Evolutionary conservation across 2,329 filamentous ascomycete genomes (phyloP).

Genomic region (Sporothrix dimorphospora): DNA sequence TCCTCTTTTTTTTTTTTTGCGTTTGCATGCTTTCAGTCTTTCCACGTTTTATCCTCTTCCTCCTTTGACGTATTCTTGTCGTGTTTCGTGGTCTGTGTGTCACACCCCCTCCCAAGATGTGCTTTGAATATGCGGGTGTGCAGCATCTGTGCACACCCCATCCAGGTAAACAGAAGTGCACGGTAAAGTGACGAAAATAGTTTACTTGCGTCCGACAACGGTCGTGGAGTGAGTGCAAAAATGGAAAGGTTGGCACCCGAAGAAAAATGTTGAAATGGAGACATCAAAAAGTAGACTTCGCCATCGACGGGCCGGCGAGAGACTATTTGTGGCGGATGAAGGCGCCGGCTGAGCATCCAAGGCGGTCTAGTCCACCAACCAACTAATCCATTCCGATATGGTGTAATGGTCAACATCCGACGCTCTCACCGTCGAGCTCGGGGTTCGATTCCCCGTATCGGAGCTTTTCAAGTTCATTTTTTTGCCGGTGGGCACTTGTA

Average conservation of each 20-base stretch:
- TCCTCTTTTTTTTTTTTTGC: neutral
- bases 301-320: neutral
- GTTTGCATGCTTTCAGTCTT: conserved; percentile 3
- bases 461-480: conserved; percentile 25
- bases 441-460: conserved; percentile 35
- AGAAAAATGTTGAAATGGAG: neutral
- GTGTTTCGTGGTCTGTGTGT: conserved; percentile 14
- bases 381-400: conserved; percentile 32
- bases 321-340: neutral
- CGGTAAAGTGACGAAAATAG: neutral
- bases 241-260: neutral
- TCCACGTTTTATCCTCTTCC: neutral
- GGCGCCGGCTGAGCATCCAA: conserved; percentile 14
- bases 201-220: neutral
- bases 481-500: neutral
- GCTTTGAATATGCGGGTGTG: conserved; percentile 5
- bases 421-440: conserved; percentile 35
- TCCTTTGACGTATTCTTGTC: neutral
- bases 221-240: neutral
- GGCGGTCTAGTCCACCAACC: neutral
- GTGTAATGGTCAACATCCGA: conserved; percentile 35
- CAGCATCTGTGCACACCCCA: conserved; percentile 11
- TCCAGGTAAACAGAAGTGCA: neutral
- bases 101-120: neutral
- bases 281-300: neutral